Conservation (phyloP, 345 rosid species). For the Schrenkiella parvula region DNA sequence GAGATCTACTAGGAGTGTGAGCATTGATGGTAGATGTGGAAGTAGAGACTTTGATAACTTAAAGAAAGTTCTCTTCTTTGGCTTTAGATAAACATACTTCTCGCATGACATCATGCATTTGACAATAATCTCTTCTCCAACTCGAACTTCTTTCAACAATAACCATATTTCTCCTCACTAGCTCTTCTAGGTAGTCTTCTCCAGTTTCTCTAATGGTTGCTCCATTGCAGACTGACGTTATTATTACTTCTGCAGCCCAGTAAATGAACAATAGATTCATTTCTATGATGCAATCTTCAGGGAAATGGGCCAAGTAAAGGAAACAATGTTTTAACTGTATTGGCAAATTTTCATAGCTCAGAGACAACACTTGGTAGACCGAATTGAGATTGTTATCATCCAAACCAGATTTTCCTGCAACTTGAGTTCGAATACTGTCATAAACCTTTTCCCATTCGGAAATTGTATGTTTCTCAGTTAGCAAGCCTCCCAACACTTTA, state of each 20-base stretch:
- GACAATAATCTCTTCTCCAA: no score
- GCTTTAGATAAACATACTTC: background rate
- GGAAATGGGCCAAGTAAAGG: background rate
- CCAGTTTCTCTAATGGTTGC: constrained; percentile 21
- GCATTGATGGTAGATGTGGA: no score
- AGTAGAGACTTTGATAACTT: no score
- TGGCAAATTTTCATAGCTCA: background rate
- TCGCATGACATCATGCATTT: no score
- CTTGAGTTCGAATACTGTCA: background rate
- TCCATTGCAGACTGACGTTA: background rate
- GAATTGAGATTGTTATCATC: background rate
- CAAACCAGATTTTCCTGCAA: background rate
- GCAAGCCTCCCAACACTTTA: background rate
- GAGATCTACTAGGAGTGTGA: no score
- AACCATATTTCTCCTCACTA: constrained; percentile 9
- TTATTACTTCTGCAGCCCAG: background rate
- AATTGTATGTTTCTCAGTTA: background rate
- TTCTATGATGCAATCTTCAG: background rate
- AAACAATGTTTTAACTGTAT: background rate
- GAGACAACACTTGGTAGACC: background rate
- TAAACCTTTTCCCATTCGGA: background rate
- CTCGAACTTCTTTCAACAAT: background rate
- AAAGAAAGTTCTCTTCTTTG: no score
- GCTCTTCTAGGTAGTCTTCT: constrained; percentile 4
- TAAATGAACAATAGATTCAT: background rate